Base-by-base conservation (phyloP, 305 asterid species). In the Caryopteris hybrid region DNA sequence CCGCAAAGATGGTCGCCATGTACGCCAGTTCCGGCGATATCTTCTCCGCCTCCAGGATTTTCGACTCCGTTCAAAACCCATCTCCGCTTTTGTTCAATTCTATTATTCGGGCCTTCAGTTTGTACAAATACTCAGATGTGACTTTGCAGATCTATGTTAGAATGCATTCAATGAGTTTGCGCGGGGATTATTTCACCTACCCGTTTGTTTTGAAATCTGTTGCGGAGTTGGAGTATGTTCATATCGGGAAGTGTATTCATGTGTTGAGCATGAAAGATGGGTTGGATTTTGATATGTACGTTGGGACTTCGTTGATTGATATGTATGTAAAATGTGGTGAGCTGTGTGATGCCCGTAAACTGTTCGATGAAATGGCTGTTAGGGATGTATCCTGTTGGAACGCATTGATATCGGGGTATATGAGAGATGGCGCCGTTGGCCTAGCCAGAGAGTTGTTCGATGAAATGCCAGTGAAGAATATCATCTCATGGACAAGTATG, bases 1-100 rank as follows among this genome's bases (percentile, higher is more conserved):
- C 94, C 36, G 85, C 97, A 31, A 90, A 86, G 69, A 85, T 90
- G 90, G 94, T 90, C 17, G 94, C 97, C 17, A 88, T 90, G 92
- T 90, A 88, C 83, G 96, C 90, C 33, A 88, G 96, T 79, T 83
- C 88, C 67, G 94, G 96, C 42, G 92, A 88, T 72, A 76, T 90
- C 7, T 18, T 51, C 66, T 76, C 94, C 64, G 95, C 97, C 66
- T 31, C 81, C 64, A 21, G 39, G 33, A 51, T 86, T 22, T 90
- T 86, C 77, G 8, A 69, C 61, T 61, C 78, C 74, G 65, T 76
- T n/a, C 52, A 43, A 42, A 11, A 62, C 63, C 84, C 80, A 0
- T 77, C 96, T 53, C 56, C 56, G 3, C 84, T 86, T 55, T 61
- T 85, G 25, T 90, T 81, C 76, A 90, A 90, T 63, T 85, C 97